These are phyloP conservation scores for Alternaria sp. DNA, from an alignment of 2,329 filamentous ascomycete genomes.

Conservation along the genomic window DNA sequence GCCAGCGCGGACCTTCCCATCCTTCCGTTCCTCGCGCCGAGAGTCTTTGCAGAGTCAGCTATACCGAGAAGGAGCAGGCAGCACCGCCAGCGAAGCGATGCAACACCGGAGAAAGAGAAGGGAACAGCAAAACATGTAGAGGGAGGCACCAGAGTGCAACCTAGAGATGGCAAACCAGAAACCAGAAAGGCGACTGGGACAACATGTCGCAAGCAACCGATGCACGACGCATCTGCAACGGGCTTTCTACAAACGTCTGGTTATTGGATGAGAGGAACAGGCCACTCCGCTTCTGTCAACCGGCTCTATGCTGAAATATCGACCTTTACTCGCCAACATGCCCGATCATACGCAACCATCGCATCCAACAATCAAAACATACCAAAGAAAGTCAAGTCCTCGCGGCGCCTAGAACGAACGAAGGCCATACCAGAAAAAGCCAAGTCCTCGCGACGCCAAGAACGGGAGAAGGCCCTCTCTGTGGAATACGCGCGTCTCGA, in stretches of 20 bases:
- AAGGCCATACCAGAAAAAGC: background rate
- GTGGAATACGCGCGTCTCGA: slow-evolving; percentile 17
- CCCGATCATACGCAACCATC: slow-evolving; percentile 19
- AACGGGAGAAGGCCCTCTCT: slow-evolving; percentile 10
- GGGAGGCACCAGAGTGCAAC: background rate
- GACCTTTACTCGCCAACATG: slow-evolving; percentile 23
- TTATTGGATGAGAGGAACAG: background rate
- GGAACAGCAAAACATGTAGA: background rate
- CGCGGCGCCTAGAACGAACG: background rate
- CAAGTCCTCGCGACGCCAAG: background rate
- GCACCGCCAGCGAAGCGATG: slow-evolving; percentile 13
- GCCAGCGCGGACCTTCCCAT: slow-evolving; percentile 42
- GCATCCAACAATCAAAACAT: background rate
- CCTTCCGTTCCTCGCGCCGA: slow-evolving; percentile 52
- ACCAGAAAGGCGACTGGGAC: background rate
- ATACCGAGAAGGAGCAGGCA: slow-evolving; percentile 20
- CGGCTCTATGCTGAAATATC: slow-evolving; percentile 39
- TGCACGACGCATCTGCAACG: background rate
- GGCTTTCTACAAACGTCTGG: slow-evolving; percentile 10
- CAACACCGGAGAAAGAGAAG: slow-evolving; percentile 27
- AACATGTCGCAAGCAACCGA: slow-evolving; percentile 1
- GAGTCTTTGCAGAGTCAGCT: slow-evolving; percentile 40
- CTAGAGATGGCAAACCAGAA: background rate
- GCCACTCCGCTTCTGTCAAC: slow-evolving; percentile 7
- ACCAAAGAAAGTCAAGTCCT: background rate